These are phyloP conservation scores for Pyrenochaeta sp. DNA, from an alignment of 2,329 filamentous ascomycete species.

Conservation along the genomic window DNA sequence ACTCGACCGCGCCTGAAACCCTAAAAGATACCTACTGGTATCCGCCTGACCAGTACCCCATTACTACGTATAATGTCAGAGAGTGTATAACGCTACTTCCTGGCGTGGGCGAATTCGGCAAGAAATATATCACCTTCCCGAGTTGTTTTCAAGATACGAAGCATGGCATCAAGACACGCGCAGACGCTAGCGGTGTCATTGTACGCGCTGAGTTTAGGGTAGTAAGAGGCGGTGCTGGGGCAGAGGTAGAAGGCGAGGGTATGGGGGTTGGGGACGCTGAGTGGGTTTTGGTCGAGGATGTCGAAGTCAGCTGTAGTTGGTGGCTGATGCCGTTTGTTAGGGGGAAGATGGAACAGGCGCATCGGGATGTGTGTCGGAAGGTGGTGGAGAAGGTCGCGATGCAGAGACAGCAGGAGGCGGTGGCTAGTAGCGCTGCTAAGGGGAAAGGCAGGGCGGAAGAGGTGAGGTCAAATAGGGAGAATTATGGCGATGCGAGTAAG, in stretches of 20 bases:
- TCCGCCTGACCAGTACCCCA: conserved; percentile 37
- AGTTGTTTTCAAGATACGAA: conserved; percentile 45
- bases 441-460: conserved; percentile 17
- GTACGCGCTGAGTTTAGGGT: conserved; percentile 46
- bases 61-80: conserved; percentile 41
- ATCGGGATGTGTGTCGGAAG: conserved; percentile 44
- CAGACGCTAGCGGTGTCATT: conserved; percentile 39
- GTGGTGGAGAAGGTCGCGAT: conserved; percentile 44
- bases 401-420: conserved; percentile 24
- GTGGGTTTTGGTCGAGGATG: conserved; percentile 48
- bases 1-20: conserved; percentile 28
- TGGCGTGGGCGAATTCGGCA: conserved; percentile 40
- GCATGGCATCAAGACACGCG: conserved; percentile 42
- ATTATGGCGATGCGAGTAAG: neutral
- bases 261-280: conserved; percentile 42
- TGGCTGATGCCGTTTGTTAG: conserved; percentile 49
- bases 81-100: conserved; percentile 42
- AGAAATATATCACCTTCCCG: conserved; percentile 43
- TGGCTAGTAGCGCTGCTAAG: conserved; percentile 26
- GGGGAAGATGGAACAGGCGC: conserved; percentile 44
- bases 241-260: conserved; percentile 43
- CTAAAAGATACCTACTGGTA: conserved; percentile 49
- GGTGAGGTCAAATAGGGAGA: too few relatives aligned
- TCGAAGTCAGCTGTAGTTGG: conserved; percentile 44
- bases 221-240: conserved; percentile 31